Conservation (phyloP, 1,284 basidiomycete species). For the Fistulina hepatica region DNA sequence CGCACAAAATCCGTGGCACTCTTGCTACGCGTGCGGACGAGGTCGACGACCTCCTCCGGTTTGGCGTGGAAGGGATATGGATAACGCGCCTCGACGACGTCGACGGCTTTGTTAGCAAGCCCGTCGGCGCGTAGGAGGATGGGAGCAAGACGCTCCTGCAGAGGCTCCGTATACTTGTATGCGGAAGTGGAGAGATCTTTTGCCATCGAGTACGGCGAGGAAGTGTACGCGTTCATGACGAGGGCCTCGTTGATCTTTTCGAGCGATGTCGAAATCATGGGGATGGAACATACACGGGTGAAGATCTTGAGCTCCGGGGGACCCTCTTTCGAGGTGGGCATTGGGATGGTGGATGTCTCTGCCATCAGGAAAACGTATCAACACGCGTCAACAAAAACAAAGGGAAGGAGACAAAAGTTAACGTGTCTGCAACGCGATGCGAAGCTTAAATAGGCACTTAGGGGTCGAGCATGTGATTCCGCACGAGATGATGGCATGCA, state of each 20-base stretch:
- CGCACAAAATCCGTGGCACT: slow-evolving; percentile 31
- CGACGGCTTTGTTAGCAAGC: slow-evolving; percentile 61
- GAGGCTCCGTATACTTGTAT: slow-evolving; percentile 49
- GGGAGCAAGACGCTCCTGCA: slow-evolving; percentile 54
- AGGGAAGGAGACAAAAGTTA: too few species aligned
- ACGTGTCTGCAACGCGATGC: too few species aligned
- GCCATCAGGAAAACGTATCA: too few species aligned
- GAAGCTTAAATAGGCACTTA: too few species aligned
- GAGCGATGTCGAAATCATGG: slow-evolving; percentile 54
- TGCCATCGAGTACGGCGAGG: slow-evolving; percentile 51
- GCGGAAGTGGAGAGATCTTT: slow-evolving; percentile 48
- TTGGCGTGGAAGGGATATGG: slow-evolving; percentile 66
- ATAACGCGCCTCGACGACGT: slow-evolving; percentile 59
- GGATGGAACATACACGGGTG: slow-evolving; percentile 53
- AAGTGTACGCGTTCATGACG: slow-evolving; percentile 46
- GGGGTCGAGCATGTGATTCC: too few species aligned
- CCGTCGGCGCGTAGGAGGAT: slow-evolving; percentile 51
- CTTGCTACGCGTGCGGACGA: slow-evolving; percentile 45
- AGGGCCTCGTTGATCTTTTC: slow-evolving; percentile 49
- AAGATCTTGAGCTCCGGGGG: slow-evolving; percentile 43
- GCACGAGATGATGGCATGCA: too few species aligned
- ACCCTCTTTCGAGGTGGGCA: slow-evolving; percentile 10
- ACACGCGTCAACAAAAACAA: too few species aligned
- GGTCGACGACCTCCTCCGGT: slow-evolving; percentile 56
- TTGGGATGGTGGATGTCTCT: slow-evolving; percentile 12